A percentile compares a stretch with the other conserved stretches of the same genome.
Evolutionary conservation across 2,329 filamentous ascomycete species (phyloP).

Genomic region (Nothophoma quercina): DNA sequence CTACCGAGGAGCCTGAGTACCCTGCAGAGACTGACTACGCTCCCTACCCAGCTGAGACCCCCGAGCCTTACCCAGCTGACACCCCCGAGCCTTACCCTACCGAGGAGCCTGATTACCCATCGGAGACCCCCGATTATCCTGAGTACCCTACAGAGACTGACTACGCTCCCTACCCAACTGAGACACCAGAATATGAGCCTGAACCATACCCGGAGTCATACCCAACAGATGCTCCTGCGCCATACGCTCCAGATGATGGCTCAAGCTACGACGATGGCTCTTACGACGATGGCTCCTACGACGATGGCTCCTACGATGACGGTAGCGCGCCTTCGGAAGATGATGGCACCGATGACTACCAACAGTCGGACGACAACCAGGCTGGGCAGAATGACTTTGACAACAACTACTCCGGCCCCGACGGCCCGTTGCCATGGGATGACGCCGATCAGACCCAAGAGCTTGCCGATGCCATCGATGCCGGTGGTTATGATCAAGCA

Average conservation of each 20-base stretch:
- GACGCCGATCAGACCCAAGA: constrained; percentile 6
- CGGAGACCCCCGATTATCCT: too few relatives aligned
- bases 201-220: too few relatives aligned
- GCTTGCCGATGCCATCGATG: constrained; percentile 10
- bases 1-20: not conserved
- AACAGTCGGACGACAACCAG: constrained; percentile 2
- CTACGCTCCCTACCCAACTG: too few relatives aligned
- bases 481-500: constrained; percentile 1
- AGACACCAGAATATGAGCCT: too few relatives aligned
- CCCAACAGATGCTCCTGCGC: too few relatives aligned
- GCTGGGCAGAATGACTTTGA: constrained; percentile 1
- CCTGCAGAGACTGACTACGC: not conserved
- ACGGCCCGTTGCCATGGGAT: constrained; percentile 15
- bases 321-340: not conserved
- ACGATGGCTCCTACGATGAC: constrained; percentile 4
- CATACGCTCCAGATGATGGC: too few relatives aligned
- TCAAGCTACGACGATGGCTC: constrained; percentile 1
- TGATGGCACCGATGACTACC: not conserved
- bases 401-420: constrained; percentile 12
- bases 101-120: not conserved
- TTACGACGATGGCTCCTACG: not conserved
- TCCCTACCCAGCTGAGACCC: not conserved
- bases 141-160: too few relatives aligned
- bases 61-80: not conserved
- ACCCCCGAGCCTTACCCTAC: not conserved